Percentiles rank a stretch among this genome's conserved stretches.
phyloP scores from a whole-genome alignment of 1,284 basidiomycete genomes.

The Cutaneotrichosporon sp. region DNA sequence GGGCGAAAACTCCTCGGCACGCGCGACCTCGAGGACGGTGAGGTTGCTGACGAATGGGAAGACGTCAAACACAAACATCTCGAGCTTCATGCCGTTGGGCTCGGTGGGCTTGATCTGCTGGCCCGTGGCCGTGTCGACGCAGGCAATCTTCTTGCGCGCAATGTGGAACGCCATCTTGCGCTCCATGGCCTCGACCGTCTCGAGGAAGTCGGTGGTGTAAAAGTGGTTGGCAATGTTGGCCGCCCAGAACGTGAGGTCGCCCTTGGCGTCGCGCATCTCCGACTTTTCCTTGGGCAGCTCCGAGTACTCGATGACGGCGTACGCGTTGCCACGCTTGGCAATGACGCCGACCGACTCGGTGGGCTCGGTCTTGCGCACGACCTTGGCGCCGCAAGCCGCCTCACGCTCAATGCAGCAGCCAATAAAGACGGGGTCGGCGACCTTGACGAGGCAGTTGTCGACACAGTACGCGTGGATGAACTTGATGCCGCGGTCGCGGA shows the following conservation, averaged over 20 bases:
- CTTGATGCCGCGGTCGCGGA: constrained; percentile 67
- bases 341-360: constrained; percentile 94
- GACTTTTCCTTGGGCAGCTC: constrained; percentile 87
- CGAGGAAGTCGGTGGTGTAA: constrained; percentile 84
- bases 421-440: constrained; percentile 94
- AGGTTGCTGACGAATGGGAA: constrained; percentile 87
- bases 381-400: constrained; percentile 89
- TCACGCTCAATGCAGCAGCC: constrained; percentile 83
- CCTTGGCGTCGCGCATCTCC: constrained; percentile 64
- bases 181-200: constrained; percentile 76
- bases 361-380: constrained; percentile 82
- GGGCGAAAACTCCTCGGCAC: constrained; percentile 89
- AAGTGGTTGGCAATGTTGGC: constrained; percentile 99
- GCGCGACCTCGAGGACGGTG: constrained; percentile 80
- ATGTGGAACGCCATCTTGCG: constrained; percentile 92
- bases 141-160: constrained; percentile 94
- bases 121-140: constrained; percentile 65
- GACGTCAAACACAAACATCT: constrained; percentile 98
- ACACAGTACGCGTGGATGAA: constrained; percentile 96
- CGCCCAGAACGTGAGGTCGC: constrained; percentile 82
- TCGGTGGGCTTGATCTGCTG: constrained; percentile 66
- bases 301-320: constrained; percentile 93
- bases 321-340: constrained; percentile 72
- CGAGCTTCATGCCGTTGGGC: constrained; percentile 99
- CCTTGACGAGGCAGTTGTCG: constrained; percentile 97